These are phyloP conservation scores for Jatropha multifida DNA, from an alignment of 441 rosid species.

Conservation along the genomic window DNA sequence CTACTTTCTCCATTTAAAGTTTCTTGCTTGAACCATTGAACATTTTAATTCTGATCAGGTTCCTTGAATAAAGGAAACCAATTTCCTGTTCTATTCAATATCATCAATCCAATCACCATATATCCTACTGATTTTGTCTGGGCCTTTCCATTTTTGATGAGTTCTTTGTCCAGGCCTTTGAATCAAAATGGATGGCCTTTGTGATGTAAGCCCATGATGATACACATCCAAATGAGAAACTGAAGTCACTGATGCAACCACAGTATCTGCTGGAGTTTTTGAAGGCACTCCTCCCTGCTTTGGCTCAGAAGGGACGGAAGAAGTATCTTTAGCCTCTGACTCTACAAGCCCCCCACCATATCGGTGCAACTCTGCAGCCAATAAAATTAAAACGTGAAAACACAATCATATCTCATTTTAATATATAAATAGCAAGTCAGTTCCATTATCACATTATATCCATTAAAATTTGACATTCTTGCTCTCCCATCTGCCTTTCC, in stretches of 20 bases:
- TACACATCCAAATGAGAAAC: constrained; percentile 56
- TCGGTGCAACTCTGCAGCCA: constrained; percentile 67
- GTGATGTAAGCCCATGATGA: constrained; percentile 64
- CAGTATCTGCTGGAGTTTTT: constrained; percentile 49
- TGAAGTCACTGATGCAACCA: constrained; percentile 42
- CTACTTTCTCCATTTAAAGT: not conserved
- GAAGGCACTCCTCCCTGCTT: constrained; percentile 56
- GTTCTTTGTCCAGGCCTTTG: constrained; percentile 74
- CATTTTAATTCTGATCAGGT: not conserved
- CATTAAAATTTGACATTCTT: not conserved
- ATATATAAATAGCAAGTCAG: not conserved
- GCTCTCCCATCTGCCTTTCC: not conserved
- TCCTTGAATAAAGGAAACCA: not conserved
- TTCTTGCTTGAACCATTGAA: constrained; percentile 4
- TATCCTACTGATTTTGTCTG: constrained; percentile 86
- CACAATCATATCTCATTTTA: not conserved
- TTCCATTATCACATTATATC: not conserved
- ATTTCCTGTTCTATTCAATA: constrained; percentile 21
- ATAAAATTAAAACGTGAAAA: not conserved
- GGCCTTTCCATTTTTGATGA: constrained; percentile 91
- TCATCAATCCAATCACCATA: constrained; percentile 99
- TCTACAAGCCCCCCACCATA: constrained; percentile 82
- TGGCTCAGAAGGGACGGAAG: constrained; percentile 40
- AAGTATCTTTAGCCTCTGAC: constrained; percentile 49
- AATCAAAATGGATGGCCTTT: constrained; percentile 46